phyloP scores from a whole-genome alignment of 73 alveolate species.

The Paramecium tetraurelia region DNA sequence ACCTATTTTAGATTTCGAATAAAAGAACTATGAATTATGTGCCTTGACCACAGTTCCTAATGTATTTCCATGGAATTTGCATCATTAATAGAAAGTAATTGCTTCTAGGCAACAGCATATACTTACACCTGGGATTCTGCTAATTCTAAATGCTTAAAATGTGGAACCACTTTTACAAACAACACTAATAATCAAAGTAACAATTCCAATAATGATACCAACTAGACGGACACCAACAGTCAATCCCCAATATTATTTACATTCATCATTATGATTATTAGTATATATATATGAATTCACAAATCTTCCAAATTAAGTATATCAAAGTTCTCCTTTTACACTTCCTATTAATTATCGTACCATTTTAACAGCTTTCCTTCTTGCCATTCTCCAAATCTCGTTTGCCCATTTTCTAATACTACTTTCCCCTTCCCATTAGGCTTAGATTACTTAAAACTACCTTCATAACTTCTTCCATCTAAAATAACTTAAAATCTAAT shows the following conservation, averaged over 20 bases:
- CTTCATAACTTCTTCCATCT: constrained; percentile 31
- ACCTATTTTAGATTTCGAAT: neutral
- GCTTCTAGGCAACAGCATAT: neutral
- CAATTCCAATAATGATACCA: neutral
- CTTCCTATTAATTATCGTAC: neutral
- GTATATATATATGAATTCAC: constrained; percentile 26
- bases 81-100: neutral
- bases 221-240: neutral
- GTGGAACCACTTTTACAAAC: neutral
- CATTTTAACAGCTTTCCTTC: neutral
- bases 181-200: neutral
- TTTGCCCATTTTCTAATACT: neutral
- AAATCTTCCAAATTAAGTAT: constrained; percentile 22
- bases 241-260: neutral
- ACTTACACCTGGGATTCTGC: neutral
- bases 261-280: neutral
- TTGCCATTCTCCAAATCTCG: constrained; percentile 23
- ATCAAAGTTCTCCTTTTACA: neutral
- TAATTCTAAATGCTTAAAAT: neutral
- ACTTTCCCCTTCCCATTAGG: constrained; percentile 21
- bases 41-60: neutral
- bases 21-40: neutral
- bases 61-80: neutral
- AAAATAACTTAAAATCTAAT: neutral
- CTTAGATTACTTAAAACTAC: neutral